phyloP scores from a whole-genome alignment of 2,329 filamentous ascomycete species.

The Ophiostoma montium region DNA sequence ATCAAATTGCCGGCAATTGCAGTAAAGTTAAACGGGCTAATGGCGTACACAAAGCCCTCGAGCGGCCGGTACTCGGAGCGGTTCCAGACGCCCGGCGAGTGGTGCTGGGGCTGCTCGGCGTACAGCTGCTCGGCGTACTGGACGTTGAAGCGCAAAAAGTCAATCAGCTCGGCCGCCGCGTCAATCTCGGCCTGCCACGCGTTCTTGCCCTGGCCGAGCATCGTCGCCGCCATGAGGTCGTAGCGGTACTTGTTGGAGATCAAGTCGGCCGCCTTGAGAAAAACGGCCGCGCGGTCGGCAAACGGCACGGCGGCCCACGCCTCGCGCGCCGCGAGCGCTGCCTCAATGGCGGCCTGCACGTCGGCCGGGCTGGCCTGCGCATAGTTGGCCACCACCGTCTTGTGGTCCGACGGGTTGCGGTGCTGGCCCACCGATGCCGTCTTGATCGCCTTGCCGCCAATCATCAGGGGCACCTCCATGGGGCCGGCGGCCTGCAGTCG shows the following conservation, averaged over 20 bases:
- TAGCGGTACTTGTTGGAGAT: slow-evolving; percentile 88
- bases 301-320: slow-evolving; percentile 82
- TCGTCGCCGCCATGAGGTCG: slow-evolving; percentile 90
- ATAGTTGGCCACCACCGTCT: slow-evolving; percentile 64
- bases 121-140: slow-evolving; percentile 89
- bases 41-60: slow-evolving; percentile 89
- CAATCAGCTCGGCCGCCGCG: slow-evolving; percentile 76
- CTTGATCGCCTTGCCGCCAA: slow-evolving; percentile 69
- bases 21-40: slow-evolving; percentile 95
- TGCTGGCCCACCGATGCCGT: slow-evolving; percentile 54
- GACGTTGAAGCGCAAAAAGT: slow-evolving; percentile 91
- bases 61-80: slow-evolving; percentile 77
- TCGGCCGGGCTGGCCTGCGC: slow-evolving; percentile 66
- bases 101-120: slow-evolving; percentile 69
- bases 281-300: slow-evolving; percentile 79
- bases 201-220: slow-evolving; percentile 96
- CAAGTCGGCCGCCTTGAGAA: slow-evolving; percentile 90
- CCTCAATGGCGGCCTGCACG: slow-evolving; percentile 65
- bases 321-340: slow-evolving; percentile 72
- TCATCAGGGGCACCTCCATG: slow-evolving; percentile 65
- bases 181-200: slow-evolving; percentile 99
- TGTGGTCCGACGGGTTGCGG: slow-evolving; percentile 70
- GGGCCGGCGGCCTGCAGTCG: slow-evolving; percentile 53
- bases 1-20: slow-evolving; percentile 83
- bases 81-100: slow-evolving; percentile 81